Conservation (phyloP, 2,329 filamentous ascomycete species). For the Aureobasidium sp. region DNA sequence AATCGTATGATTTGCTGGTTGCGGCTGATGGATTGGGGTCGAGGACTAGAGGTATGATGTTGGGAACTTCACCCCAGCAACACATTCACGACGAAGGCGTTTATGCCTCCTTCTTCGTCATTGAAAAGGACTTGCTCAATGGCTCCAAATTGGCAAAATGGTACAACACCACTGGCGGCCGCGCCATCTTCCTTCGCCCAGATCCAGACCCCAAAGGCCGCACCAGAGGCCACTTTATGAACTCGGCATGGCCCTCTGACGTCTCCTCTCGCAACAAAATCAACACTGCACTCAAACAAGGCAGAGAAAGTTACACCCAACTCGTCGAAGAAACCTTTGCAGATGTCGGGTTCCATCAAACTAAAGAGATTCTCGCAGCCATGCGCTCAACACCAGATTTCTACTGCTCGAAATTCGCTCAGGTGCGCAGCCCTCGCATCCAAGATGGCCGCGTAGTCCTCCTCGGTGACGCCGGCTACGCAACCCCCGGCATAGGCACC, state of each 20-base stretch:
- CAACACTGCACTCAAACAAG: constrained; percentile 32
- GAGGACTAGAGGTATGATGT: constrained; percentile 38
- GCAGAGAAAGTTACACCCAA: constrained; percentile 29
- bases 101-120: constrained; percentile 39
- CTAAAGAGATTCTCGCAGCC: constrained; percentile 12
- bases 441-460: constrained; percentile 30
- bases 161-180: constrained; percentile 33
- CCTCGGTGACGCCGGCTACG: constrained; percentile 35
- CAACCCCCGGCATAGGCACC: constrained; percentile 29
- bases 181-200: constrained; percentile 30
- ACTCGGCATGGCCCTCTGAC: constrained; percentile 26
- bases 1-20: constrained; percentile 42
- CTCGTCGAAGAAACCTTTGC: constrained; percentile 21
- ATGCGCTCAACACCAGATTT: constrained; percentile 20
- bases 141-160: constrained; percentile 31
- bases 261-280: constrained; percentile 28
- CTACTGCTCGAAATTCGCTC: constrained; percentile 24
- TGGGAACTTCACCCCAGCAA: constrained; percentile 32
- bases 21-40: constrained; percentile 43
- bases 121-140: constrained; percentile 31
- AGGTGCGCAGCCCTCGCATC: constrained; percentile 28
- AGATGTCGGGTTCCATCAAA: constrained; percentile 15
- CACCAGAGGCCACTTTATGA: constrained; percentile 27
- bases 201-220: constrained; percentile 28
- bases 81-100: constrained; percentile 30